These are phyloP conservation scores for Stachybotrys echinatus DNA, from an alignment of 2,329 filamentous ascomycete species.

Conservation along the genomic window DNA sequence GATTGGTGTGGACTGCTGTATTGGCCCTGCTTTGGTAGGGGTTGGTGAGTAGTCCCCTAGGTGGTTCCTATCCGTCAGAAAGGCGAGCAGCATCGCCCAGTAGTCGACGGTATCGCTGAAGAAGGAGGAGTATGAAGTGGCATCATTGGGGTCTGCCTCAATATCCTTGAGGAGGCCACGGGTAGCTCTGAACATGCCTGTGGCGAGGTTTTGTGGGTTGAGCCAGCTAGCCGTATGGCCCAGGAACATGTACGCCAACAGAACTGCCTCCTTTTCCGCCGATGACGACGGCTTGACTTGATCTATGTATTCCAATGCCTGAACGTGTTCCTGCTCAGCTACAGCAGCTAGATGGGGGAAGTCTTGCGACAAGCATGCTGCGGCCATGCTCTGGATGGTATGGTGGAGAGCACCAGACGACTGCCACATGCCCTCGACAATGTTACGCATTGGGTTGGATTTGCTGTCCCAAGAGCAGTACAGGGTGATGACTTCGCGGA, in stretches of 20 bases:
- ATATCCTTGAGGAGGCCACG: conserved; percentile 4
- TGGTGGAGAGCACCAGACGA: conserved; percentile 11
- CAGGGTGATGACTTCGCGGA: conserved; percentile 13
- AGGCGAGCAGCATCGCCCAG: conserved; percentile 16
- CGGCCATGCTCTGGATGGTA: conserved; percentile 17
- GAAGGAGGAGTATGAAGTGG: conserved; percentile 5
- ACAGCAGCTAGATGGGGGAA: conserved; percentile 9
- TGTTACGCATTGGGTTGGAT: conserved; percentile 13
- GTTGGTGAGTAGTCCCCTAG: conserved; percentile 6
- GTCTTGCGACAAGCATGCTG: conserved; percentile 12
- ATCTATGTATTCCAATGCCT: conserved; percentile 7
- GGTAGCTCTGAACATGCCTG: conserved; percentile 8
- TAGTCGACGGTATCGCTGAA: conserved; percentile 14
- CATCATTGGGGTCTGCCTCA: neutral
- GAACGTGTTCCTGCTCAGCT: conserved; percentile 6
- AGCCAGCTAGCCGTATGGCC: conserved; percentile 15
- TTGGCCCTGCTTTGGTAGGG: neutral
- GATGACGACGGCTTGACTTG: neutral
- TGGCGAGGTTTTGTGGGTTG: conserved; percentile 12
- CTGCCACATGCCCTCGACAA: conserved; percentile 13
- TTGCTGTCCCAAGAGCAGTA: conserved; percentile 15
- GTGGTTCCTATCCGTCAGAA: conserved; percentile 11
- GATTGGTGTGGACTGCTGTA: neutral
- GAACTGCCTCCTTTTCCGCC: conserved; percentile 1
- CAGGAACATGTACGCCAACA: conserved; percentile 9